Conservation (phyloP, 805 yeast species). For the Danielia reshetovae region DNA sequence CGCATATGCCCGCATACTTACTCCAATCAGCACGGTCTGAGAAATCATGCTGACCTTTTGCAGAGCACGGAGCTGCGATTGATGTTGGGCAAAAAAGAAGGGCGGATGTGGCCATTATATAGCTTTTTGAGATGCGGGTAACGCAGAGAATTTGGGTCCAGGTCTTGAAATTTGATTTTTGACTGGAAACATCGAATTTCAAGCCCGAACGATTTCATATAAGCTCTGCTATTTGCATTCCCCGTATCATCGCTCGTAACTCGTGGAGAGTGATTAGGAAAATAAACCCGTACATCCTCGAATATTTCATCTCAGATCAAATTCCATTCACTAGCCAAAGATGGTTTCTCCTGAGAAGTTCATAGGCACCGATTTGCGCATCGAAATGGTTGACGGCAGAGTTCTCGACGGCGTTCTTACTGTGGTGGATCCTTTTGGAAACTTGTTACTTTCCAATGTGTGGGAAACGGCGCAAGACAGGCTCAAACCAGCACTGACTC, state of each 20-base stretch:
- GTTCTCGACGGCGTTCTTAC: conserved; percentile 36
- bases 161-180: too few species aligned
- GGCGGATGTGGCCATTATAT: conserved; percentile 3
- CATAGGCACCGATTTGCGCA: conserved; percentile 28
- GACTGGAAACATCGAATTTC: too few species aligned
- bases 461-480: conserved; percentile 29
- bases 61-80: conserved; percentile 19
- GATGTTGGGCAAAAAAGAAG: conserved; percentile 9
- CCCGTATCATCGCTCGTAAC: too few species aligned
- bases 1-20: conserved; percentile 17
- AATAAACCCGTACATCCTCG: too few species aligned
- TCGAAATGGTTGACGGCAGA: conserved; percentile 28
- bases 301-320: too few species aligned
- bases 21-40: conserved; percentile 11
- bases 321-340: too few species aligned
- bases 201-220: too few species aligned
- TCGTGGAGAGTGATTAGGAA: too few species aligned
- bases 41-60: conserved; percentile 7
- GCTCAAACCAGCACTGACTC: conserved; percentile 17
- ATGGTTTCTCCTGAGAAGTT: conserved; percentile 10
- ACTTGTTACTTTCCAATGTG: conserved; percentile 33
- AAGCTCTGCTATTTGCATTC: too few species aligned
- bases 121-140: conserved; percentile 9
- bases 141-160: too few species aligned
- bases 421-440: conserved; percentile 43